These are phyloP conservation scores for Clarireedia hainanense DNA, from an alignment of 2,329 filamentous ascomycete species.

Conservation along the genomic window DNA sequence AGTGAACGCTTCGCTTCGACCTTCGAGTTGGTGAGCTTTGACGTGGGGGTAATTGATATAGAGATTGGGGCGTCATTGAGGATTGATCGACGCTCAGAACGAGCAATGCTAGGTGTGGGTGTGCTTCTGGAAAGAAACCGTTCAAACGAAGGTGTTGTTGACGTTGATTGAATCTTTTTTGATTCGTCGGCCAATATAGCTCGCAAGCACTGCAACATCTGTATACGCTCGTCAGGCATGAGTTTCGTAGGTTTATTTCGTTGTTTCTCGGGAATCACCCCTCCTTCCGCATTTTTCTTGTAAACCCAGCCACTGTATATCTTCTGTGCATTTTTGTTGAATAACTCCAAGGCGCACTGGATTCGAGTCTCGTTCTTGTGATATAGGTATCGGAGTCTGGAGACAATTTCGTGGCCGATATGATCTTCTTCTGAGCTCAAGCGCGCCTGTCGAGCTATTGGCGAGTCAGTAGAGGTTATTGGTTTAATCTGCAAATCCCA, in stretches of 20 bases:
- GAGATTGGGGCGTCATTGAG: neutral
- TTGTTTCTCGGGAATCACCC: slow-evolving; percentile 13
- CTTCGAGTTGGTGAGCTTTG: neutral
- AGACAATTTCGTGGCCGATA: neutral
- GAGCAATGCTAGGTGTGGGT: neutral
- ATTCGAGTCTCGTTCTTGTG: neutral
- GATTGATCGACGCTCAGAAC: neutral
- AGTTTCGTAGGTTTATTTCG: slow-evolving; percentile 8
- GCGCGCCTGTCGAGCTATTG: neutral
- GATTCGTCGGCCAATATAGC: neutral
- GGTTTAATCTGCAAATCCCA: neutral
- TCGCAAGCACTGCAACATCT: slow-evolving; percentile 10
- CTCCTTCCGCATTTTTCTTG: slow-evolving; percentile 16
- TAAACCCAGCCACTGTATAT: slow-evolving; percentile 15
- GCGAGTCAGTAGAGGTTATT: neutral
- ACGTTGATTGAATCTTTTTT: neutral
- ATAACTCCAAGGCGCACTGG: neutral
- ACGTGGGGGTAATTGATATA: neutral
- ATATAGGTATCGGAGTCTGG: neutral
- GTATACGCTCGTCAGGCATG: slow-evolving; percentile 2
- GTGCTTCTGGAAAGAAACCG: neutral
- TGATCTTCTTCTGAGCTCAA: neutral
- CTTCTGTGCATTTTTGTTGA: neutral
- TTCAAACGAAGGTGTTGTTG: neutral
- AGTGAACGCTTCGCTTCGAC: neutral